Percentiles rank a stretch among this genome's conserved stretches.
phyloP scores from a whole-genome alignment of 768 basidiomycete species.

The Auriscalpium microsporum region DNA sequence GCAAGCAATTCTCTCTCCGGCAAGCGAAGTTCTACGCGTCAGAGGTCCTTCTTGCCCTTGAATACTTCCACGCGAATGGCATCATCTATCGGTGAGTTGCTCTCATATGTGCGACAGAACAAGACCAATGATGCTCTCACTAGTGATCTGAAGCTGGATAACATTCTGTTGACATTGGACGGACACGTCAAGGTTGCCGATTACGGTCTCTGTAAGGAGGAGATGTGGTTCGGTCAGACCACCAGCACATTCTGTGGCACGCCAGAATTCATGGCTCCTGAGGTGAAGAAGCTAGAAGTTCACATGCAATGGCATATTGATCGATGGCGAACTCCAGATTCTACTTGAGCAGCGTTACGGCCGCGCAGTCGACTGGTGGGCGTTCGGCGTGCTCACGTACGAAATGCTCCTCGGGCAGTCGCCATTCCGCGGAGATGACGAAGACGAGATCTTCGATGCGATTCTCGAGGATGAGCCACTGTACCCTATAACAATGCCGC shows the following conservation, averaged over 20 bases:
- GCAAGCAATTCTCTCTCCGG: conserved; percentile 96
- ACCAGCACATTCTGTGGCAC: conserved; percentile 99
- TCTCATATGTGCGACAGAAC: neutral
- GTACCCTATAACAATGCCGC: conserved; percentile 98
- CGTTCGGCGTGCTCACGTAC: conserved; percentile 96
- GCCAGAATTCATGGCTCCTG: conserved; percentile 99
- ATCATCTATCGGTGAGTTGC: conserved; percentile 86
- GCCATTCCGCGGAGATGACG: conserved; percentile 98
- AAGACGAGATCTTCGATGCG: conserved; percentile 99
- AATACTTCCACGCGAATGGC: conserved; percentile 98
- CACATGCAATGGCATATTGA: neutral
- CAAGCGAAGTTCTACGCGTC: conserved; percentile 99
- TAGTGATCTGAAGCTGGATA: conserved; percentile 96
- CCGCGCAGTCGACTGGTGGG: conserved; percentile 99
- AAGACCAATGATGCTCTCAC: neutral
- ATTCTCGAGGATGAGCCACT: conserved; percentile 97
- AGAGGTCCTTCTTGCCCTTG: conserved; percentile 89
- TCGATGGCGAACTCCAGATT: conserved; percentile 47
- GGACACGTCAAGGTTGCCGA: conserved; percentile 99
- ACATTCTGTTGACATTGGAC: conserved; percentile 92
- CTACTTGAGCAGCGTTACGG: conserved; percentile 98
- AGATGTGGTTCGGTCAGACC: conserved; percentile 95
- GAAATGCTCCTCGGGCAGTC: conserved; percentile 99
- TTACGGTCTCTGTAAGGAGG: conserved; percentile 98
- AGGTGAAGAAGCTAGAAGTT: conserved; percentile 45